Evolutionary conservation across 2,329 filamentous ascomycete species (phyloP), one percentile per base, ranked within the genome.

Genomic region (Leptographium wingfieldii): DNA sequence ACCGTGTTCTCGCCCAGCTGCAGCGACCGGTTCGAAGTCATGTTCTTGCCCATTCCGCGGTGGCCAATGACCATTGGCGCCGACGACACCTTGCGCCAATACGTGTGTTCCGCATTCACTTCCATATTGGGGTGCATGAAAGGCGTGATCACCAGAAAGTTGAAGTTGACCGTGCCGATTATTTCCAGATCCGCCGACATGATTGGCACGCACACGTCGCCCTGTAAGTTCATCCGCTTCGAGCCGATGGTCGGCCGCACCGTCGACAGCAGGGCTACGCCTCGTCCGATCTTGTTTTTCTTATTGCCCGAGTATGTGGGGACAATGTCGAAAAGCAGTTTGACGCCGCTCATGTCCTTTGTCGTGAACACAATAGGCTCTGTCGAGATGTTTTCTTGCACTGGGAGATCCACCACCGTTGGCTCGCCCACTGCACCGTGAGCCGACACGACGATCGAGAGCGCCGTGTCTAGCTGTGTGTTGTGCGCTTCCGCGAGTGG

Each of bases 1-100:
- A 99, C 80, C 0, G 94, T 99, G 71, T 99, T 99, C 73, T 99
- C 94, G 62, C 94, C 95, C 1, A 99, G 79, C 70, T 99, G 95
- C 40, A 99, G 77, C 2, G 92, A 96, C 63, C 86, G 89, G 69
- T 90, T 89, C 35, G 86, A 84, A 14, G 85, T 80, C 63, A 88
- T 80, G 71, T 99, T 99, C 76, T 97, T 97, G 65, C 94, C 94
- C 33, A 97, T 77, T 22, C 92, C 86, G 68, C 83, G 78, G 69
- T 86, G 83, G 14, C 83, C 82, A 61, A 86, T 85, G 19, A 86
- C 82, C 89, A 95, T 95, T 2, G 64, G 63, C 19, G 92, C 92
- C 3, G 90, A 88, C 14, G 88, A 83, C 69, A 95, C 77, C 70
- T 90, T 95, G 74, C 90, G 96, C 92, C 92, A 99, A 72, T 97